These are phyloP conservation scores for Salix purpurea DNA, from an alignment of 345 rosid species.

Conservation along the genomic window DNA sequence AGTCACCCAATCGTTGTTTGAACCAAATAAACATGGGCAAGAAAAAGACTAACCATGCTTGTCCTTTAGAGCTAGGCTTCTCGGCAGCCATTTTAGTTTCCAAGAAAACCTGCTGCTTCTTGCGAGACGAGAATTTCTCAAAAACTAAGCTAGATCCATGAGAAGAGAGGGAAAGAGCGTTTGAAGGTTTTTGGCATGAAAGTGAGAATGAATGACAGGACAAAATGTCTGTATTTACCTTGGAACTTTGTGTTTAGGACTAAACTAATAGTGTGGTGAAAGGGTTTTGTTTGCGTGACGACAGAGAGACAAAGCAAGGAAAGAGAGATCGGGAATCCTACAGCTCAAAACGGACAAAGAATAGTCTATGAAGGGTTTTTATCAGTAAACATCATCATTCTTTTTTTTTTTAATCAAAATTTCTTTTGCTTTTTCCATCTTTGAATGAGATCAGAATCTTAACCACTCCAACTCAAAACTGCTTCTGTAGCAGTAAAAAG, in stretches of 20 bases:
- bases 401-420: conserved; percentile 10
- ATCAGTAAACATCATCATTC: not conserved
- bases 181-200: not conserved
- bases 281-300: not conserved
- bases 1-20: not conserved
- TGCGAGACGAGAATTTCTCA: not conserved
- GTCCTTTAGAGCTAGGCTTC: conserved; percentile 66
- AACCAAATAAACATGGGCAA: not conserved
- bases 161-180: not conserved
- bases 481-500: not conserved
- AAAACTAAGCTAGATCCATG: conserved; percentile 27
- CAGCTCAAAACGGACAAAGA: conserved; percentile 40
- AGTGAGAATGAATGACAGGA: not conserved
- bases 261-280: not conserved
- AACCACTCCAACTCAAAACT: conserved; percentile 41
- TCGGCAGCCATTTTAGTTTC: conserved; percentile 51
- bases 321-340: conserved; percentile 36
- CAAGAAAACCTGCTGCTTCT: not conserved
- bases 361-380: conserved; percentile 34
- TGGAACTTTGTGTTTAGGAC: not conserved
- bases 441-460: conserved; percentile 37
- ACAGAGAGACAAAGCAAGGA: not conserved
- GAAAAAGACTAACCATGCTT: conserved; percentile 71
- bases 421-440: conserved; percentile 10
- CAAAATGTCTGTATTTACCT: not conserved